These are phyloP conservation scores for Penicillium sp. DNA, from an alignment of 2,329 filamentous ascomycete species.

Conservation along the genomic window DNA sequence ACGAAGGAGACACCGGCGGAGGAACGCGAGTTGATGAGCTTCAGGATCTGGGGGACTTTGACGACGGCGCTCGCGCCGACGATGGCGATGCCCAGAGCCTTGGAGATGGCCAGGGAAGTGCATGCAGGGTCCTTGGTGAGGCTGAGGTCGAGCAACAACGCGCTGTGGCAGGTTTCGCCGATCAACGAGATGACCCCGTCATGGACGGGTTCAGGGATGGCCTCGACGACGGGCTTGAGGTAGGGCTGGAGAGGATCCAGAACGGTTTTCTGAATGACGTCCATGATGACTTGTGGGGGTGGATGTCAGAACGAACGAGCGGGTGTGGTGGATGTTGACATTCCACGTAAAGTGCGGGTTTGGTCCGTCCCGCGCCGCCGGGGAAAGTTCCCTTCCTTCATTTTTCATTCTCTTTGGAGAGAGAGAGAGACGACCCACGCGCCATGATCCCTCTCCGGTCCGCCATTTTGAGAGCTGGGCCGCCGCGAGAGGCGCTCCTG, in stretches of 20 bases:
- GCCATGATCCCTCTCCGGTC: conserved; percentile 41
- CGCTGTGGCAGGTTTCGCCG: conserved; percentile 79
- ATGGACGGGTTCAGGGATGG: conserved; percentile 70
- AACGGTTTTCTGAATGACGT: conserved; percentile 40
- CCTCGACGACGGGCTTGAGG: conserved; percentile 67
- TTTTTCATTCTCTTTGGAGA: conserved; percentile 14
- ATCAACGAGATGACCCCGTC: conserved; percentile 76
- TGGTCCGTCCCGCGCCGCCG: conserved; percentile 30
- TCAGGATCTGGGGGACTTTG: conserved; percentile 95
- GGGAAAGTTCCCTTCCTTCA: conserved; percentile 28
- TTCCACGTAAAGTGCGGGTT: conserved; percentile 21
- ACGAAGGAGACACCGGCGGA: conserved; percentile 83
- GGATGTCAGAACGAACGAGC: background rate
- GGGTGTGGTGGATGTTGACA: conserved; percentile 16
- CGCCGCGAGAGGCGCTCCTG: conserved; percentile 30
- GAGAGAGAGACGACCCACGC: conserved; percentile 11
- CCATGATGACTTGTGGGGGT: conserved; percentile 32
- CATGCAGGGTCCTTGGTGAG: conserved; percentile 69
- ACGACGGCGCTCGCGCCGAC: conserved; percentile 86
- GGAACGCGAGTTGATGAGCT: conserved; percentile 78
- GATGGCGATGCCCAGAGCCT: conserved; percentile 89
- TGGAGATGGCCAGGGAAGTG: conserved; percentile 85
- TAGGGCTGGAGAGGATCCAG: conserved; percentile 45
- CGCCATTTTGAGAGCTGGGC: conserved; percentile 33
- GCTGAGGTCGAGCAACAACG: conserved; percentile 81